Conservation (phyloP, 768 basidiomycete species). For the Pulveroboletus ravenelii region DNA sequence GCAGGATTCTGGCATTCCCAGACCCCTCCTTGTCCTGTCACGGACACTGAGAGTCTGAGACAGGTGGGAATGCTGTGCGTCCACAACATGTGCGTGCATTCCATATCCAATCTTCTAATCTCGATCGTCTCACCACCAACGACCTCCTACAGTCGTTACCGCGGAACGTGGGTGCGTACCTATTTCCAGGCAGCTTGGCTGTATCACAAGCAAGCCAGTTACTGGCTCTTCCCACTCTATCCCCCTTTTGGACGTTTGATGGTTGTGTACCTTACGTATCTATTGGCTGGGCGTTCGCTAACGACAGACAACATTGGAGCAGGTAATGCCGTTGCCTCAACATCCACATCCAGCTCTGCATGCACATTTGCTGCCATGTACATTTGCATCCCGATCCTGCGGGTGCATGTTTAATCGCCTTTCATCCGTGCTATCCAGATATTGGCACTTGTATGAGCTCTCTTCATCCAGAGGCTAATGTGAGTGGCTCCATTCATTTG, state of each 20-base stretch:
- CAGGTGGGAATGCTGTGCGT: background rate
- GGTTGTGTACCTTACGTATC: background rate
- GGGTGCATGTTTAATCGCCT: background rate
- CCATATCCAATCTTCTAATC: slow-evolving; percentile 3
- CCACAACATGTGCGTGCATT: background rate
- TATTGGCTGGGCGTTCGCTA: slow-evolving; percentile 1
- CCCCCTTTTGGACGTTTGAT: slow-evolving; percentile 1
- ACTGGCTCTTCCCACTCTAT: slow-evolving; percentile 1
- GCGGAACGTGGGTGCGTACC: background rate
- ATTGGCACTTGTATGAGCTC: background rate
- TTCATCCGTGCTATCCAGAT: background rate
- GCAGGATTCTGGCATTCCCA: background rate
- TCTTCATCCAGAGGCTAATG: background rate
- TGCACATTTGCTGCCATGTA: background rate
- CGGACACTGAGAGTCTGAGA: background rate
- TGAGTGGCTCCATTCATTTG: background rate
- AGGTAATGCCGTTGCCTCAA: background rate
- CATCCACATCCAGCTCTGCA: background rate
- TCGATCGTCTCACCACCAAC: slow-evolving; percentile 1
- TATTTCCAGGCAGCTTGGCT: background rate
- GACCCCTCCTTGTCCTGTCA: background rate
- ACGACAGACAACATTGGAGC: background rate
- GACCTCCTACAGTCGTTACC: background rate
- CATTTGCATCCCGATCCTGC: background rate
- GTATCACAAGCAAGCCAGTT: background rate